Base-by-base conservation (phyloP, 2,329 filamentous ascomycete species). In the Helotiales sp. region DNA sequence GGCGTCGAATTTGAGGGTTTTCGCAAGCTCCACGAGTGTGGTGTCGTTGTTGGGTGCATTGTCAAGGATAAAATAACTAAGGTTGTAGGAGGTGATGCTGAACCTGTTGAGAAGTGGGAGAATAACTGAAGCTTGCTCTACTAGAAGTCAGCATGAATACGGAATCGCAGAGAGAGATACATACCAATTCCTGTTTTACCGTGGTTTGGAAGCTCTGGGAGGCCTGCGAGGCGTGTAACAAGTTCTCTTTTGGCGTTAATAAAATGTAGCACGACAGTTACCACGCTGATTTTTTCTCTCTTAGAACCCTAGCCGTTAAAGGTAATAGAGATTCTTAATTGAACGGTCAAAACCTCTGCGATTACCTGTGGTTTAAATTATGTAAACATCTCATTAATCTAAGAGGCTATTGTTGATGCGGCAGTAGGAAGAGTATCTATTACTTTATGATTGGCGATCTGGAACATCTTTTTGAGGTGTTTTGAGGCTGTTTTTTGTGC, bases 21-120 rank as follows among this genome's bases (percentile, higher is more conserved):
- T 60, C 8, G 57, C 28, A 24, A 60, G 57, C 34, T 60, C 32
- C 13, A 43, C 8, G 20, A 60, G 57, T 37, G 20, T 60, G 20
- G 34, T 60, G 43, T 60, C 22, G 17, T 60, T 60, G 24, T 60
- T 60, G 7, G 20, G 10, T n/a, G 57, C 32, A 45, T 60, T 60
- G 26, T 60, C 57, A 22, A 26, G 37, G 11, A 60, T 11, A 43
- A 60, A 60, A 13, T 60, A 60, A 32, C 57, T 17, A 17, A 40
- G 28, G 37, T 60, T 43, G 20, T 22, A 13, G 11, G 13, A 50
- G 13, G 47, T 50, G 13, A n/a, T n/a, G n/a, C n/a, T n/a, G 22
- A 22, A 50, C 8, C 24, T 8, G 17, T 7, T 22, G 17, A 50
- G 47, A 28, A 50, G 47, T 20, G 47, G 17, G 47, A 50, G 47